These are phyloP conservation scores for Nasturtium officinale DNA, from an alignment of 345 rosid species.

Conservation along the genomic window DNA sequence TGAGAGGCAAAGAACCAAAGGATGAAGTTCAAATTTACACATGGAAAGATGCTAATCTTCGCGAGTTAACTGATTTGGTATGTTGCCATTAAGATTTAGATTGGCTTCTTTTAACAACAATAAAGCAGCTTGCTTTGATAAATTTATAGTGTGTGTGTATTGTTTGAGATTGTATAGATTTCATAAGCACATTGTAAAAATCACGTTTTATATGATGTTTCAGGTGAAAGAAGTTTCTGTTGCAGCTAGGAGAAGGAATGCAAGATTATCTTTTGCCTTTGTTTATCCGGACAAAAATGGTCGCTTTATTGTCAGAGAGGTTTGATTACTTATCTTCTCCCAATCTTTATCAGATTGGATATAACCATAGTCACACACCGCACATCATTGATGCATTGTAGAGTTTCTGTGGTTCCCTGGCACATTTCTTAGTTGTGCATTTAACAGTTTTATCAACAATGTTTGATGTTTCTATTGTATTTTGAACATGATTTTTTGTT, in stretches of 20 bases:
- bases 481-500: conserved; percentile 1
- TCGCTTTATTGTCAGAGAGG: conserved; percentile 77
- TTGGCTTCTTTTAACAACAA: not conserved
- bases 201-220: not conserved
- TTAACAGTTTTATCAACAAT: not conserved
- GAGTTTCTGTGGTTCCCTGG: conserved; percentile 3
- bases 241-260: conserved; percentile 89
- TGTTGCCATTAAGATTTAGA: conserved; percentile 19
- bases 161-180: not conserved
- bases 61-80: conserved; percentile 89
- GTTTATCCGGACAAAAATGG: conserved; percentile 86
- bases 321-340: conserved; percentile 26
- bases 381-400: not conserved
- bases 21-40: conserved; percentile 97
- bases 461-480: not conserved
- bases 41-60: conserved; percentile 94
- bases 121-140: not conserved
- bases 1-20: conserved; percentile 94
- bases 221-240: conserved; percentile 93
- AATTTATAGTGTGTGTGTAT: not conserved
- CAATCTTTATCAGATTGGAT: not conserved
- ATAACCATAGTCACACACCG: not conserved
- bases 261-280: conserved; percentile 88
- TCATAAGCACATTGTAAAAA: not conserved
- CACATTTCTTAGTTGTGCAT: not conserved